These are phyloP conservation scores for Cudoniella acicularis DNA, from an alignment of 495 filamentous ascomycete species.

Conservation along the genomic window DNA sequence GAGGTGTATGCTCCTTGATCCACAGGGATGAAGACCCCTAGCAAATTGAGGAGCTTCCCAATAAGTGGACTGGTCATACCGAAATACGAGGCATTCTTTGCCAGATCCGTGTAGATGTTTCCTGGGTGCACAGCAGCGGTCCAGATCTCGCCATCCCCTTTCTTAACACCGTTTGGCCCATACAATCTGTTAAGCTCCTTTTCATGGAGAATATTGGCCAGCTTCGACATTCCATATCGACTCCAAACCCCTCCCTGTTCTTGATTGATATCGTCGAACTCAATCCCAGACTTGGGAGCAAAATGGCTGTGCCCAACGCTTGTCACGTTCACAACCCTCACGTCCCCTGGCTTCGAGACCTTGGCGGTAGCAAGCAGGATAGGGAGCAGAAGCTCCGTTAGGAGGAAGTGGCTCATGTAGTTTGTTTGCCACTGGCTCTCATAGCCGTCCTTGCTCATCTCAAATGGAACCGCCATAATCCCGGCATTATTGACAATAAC, in stretches of 20 bases:
- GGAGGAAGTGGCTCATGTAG: conserved; percentile 45
- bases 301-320: conserved; percentile 31
- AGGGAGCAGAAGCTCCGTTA: conserved; percentile 37
- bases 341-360: neutral
- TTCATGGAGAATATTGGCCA: conserved; percentile 50
- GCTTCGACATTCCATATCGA: conserved; percentile 56
- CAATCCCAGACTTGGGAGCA: conserved; percentile 33
- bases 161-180: neutral
- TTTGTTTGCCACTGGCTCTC: conserved; percentile 53
- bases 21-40: conserved; percentile 1
- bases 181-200: neutral
- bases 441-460: conserved; percentile 25
- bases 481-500: conserved; percentile 24
- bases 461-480: conserved; percentile 14
- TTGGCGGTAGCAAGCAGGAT: conserved; percentile 35
- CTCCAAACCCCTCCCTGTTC: conserved; percentile 24
- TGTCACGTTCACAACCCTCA: conserved; percentile 25
- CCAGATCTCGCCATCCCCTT: neutral
- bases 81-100: neutral
- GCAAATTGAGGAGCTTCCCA: conserved; percentile 5
- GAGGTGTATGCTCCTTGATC: conserved; percentile 19
- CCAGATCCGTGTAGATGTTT: neutral
- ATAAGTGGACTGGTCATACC: neutral
- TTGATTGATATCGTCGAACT: conserved; percentile 28
- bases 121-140: neutral